Evolutionary conservation across 192 early-diverging fungal genomes (phyloP), one percentile per base, ranked within the genome.

Genomic region (Phlyctochytrium planicorne): DNA sequence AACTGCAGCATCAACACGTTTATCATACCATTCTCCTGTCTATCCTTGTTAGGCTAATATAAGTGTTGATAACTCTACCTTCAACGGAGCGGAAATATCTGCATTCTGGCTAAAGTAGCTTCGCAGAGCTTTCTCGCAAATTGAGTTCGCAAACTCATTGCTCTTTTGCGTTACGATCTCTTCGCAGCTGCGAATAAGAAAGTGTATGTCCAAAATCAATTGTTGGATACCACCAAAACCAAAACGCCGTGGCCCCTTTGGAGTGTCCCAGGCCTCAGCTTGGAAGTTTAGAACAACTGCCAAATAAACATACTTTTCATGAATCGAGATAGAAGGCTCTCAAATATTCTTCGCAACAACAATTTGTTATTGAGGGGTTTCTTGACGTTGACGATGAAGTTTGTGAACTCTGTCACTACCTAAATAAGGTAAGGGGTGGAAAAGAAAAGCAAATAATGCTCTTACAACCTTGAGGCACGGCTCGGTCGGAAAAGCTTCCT

Each of bases 151-250:
- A 2, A 62, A 31, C 14, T 80, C 65, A 61, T 70, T 80, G 14
- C 75, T 62, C 2, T 61, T 23, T 33, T 77, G 71, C 23, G 70
- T 72, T 17, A 86, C 69, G 36, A 80, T 59, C 33, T 37, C 50
- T 35, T 80, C 78, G 16, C 62, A 64, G 3, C 73, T 67, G 20
- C 70, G 72, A 16, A 86, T 55, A 27, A 85, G 74, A 56, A 80
- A 84, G 62, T 86, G 80, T 14, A 86, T 82, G 65, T 86, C 84
- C 20, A 86, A 67, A 33, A 86, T 75, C 56, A 86, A 73, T 59
- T 77, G 74, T 55, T 86, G 84, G 2, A 86, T 82, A 34, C 84
- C 82, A 23, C 78, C 68, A 60, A 84, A 84, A 3, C 82, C 82
- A 67, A 84, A 77, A 6, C 69, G 52, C 2, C 76, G 60, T 16